Evolutionary conservation across 257 asterid genomes (phyloP).

Genomic region (Echites panduratus): DNA sequence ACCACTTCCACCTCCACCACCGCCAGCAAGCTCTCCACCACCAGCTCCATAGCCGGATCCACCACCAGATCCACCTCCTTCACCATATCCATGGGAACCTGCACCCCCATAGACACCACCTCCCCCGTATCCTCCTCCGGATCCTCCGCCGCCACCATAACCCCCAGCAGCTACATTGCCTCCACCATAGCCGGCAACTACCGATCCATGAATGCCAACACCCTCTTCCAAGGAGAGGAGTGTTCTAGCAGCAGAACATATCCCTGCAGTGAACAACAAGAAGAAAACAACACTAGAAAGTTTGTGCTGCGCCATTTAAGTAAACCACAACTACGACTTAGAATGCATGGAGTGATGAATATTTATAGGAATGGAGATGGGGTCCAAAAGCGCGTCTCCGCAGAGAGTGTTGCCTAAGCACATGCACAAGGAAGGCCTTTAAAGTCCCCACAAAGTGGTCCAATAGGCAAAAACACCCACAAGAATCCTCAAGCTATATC

Average conservation of each 20-base stretch:
- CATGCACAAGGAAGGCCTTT: slow-evolving; percentile 23
- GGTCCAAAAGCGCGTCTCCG: slow-evolving; percentile 30
- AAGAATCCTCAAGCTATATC: slow-evolving; percentile 8
- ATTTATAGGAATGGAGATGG: slow-evolving; percentile 36
- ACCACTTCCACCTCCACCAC: slow-evolving; percentile 41
- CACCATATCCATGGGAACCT: slow-evolving; percentile 19
- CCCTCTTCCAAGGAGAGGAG: slow-evolving; percentile 32
- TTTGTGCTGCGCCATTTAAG: slow-evolving; percentile 29
- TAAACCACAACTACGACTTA: slow-evolving; percentile 12
- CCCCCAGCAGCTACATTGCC: slow-evolving; percentile 19
- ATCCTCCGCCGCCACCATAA: slow-evolving; percentile 26
- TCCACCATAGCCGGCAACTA: slow-evolving; percentile 14
- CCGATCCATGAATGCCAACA: slow-evolving; percentile 10
- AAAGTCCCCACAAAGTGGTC: slow-evolving; percentile 61
- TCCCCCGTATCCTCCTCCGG: slow-evolving; percentile 28
- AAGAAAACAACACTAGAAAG: slow-evolving; percentile 31
- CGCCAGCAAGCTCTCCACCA: slow-evolving; percentile 32
- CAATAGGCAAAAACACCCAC: slow-evolving; percentile 36
- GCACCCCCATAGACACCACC: slow-evolving; percentile 16
- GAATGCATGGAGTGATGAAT: slow-evolving; percentile 28
- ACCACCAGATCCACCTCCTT: slow-evolving; percentile 20
- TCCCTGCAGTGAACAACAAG: slow-evolving; percentile 30
- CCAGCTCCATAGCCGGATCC: slow-evolving; percentile 30
- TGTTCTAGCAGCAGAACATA: slow-evolving; percentile 58
- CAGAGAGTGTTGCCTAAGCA: slow-evolving; percentile 19